Conservation (phyloP, 306 rosid genomes). For the Quercus berberidifolia region DNA sequence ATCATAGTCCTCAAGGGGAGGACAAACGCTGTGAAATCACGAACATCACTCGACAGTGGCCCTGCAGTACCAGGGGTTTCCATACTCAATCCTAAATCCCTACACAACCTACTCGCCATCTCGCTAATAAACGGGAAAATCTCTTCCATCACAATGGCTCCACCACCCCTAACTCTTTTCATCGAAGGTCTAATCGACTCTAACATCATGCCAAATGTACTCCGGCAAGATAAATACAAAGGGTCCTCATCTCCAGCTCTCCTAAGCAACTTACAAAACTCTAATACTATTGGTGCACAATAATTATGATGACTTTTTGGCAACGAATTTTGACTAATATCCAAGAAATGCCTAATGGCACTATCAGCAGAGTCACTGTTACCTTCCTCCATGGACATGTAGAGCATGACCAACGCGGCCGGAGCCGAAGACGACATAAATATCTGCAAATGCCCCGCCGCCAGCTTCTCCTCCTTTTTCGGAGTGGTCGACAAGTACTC, state of each 20-base stretch:
- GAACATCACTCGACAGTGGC: conserved; percentile 44
- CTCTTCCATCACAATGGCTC: conserved; percentile 33
- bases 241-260: conserved; percentile 37
- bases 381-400: conserved; percentile 36
- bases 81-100: conserved; percentile 46
- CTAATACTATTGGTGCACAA: conserved; percentile 43
- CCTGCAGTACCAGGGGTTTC: conserved; percentile 33
- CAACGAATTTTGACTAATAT: conserved; percentile 9
- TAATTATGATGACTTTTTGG: conserved; percentile 28
- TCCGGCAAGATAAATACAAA: conserved; percentile 52
- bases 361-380: conserved; percentile 38
- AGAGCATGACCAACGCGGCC: conserved; percentile 46
- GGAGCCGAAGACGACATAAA: conserved; percentile 51
- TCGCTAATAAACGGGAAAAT: conserved; percentile 53
- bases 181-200: background rate
- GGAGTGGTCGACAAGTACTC: conserved; percentile 27
- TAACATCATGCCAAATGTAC: conserved; percentile 43
- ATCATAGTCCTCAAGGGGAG: conserved; percentile 37
- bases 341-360: conserved; percentile 43
- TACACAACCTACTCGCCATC: conserved; percentile 35
- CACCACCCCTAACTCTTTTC: conserved; percentile 14
- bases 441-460: conserved; percentile 50
- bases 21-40: conserved; percentile 43
- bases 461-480: conserved; percentile 24
- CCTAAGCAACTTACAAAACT: conserved; percentile 66